phyloP scores from a whole-genome alignment of 257 asterid genomes.

The Nicotiana sylvestris region DNA sequence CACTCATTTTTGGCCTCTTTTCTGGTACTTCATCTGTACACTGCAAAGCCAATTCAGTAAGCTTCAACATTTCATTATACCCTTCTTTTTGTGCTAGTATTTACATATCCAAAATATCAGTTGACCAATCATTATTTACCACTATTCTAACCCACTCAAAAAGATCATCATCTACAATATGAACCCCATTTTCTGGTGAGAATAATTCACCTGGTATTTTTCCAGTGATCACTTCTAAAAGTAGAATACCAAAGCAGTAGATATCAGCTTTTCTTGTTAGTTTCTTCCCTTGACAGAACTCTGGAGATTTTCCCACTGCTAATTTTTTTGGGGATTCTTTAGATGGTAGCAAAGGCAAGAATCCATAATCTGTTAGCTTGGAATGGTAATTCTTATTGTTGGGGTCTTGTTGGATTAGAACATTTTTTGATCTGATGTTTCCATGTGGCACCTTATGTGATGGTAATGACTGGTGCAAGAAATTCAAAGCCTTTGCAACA shows the following conservation, averaged over 20 bases:
- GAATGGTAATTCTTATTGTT: slow-evolving; percentile 7
- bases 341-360: slow-evolving; percentile 32
- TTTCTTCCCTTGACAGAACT: slow-evolving; percentile 36
- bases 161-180: slow-evolving; percentile 28
- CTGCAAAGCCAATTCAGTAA: slow-evolving; percentile 54
- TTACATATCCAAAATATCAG: slow-evolving; percentile 59
- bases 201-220: slow-evolving; percentile 22
- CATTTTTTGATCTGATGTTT: slow-evolving; percentile 60
- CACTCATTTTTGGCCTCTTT: slow-evolving; percentile 45
- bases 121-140: slow-evolving; percentile 58
- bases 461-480: slow-evolving; percentile 39
- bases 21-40: slow-evolving; percentile 51
- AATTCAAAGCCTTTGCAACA: slow-evolving; percentile 44
- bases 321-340: slow-evolving; percentile 29
- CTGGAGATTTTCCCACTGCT: slow-evolving; percentile 49
- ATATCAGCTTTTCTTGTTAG: slow-evolving; percentile 51
- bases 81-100: slow-evolving; percentile 56
- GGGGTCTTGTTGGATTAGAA: slow-evolving; percentile 27
- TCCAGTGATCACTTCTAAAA: slow-evolving; percentile 63
- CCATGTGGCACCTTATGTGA: slow-evolving; percentile 54
- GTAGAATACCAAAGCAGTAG: slow-evolving; percentile 61
- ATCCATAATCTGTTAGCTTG: slow-evolving; percentile 67
- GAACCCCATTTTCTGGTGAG: background rate
- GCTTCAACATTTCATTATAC: slow-evolving; percentile 58
- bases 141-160: slow-evolving; percentile 61